A percentile compares a stretch with the other conserved stretches of the same genome.
phyloP scores from a whole-genome alignment of 768 basidiomycete species.

The Postia placenta region DNA sequence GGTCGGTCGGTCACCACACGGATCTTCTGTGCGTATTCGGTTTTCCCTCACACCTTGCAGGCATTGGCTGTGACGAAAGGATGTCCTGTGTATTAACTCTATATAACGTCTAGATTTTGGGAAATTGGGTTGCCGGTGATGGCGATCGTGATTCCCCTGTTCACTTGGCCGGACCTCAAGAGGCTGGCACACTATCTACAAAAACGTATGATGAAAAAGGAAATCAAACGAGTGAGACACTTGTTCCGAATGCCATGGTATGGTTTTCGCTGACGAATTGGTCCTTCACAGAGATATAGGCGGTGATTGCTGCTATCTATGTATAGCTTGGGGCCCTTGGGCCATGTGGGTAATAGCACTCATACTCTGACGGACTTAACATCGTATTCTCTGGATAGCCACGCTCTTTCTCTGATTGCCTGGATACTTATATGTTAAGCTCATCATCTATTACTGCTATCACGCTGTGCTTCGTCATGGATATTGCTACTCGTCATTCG shows the following conservation, averaged over 20 bases:
- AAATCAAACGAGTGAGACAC: slow-evolving; percentile 28
- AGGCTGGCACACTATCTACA: slow-evolving; percentile 39
- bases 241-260: too few species aligned
- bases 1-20: slow-evolving; percentile 34
- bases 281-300: background rate
- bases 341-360: too few species aligned
- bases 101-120: slow-evolving; percentile 48
- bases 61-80: too few species aligned
- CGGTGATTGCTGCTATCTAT: too few species aligned
- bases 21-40: slow-evolving; percentile 16
- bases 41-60: background rate
- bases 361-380: too few species aligned
- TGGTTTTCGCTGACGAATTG: background rate
- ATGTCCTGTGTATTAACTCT: background rate
- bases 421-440: too few species aligned
- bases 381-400: too few species aligned
- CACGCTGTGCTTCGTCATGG: too few species aligned
- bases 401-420: too few species aligned
- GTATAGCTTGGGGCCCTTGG: too few species aligned
- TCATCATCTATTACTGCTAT: too few species aligned
- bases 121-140: slow-evolving; percentile 55
- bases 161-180: slow-evolving; percentile 45
- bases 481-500: too few species aligned
- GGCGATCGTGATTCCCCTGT: slow-evolving; percentile 44
- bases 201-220: slow-evolving; percentile 32